Conservation (phyloP, 2,329 filamentous ascomycete species). For the Annulohypoxylon truncatum region DNA sequence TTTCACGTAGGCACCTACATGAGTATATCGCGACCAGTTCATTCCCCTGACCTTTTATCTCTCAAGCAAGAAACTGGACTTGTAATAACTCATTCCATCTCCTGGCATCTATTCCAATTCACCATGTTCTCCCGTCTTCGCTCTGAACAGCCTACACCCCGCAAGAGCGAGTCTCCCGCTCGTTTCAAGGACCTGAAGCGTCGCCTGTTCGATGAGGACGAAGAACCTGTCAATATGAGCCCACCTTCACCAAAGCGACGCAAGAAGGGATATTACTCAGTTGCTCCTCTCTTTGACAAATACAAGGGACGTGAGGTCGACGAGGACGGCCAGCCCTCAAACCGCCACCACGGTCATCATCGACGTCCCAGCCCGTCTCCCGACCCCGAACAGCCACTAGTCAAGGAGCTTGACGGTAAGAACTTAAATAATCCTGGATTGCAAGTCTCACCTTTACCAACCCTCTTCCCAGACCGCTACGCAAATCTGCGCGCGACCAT, state of each 20-base stretch:
- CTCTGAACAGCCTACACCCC: conserved; percentile 8
- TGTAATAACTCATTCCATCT: not conserved
- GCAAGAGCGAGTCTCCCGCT: conserved; percentile 18
- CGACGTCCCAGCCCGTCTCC: conserved; percentile 30
- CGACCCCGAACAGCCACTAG: conserved; percentile 36
- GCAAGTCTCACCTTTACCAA: not conserved
- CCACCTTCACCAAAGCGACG: conserved; percentile 33
- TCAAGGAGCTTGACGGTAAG: conserved; percentile 40
- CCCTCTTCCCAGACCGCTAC: conserved; percentile 38
- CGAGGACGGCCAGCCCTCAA: conserved; percentile 14
- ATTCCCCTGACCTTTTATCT: not conserved
- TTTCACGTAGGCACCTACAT: too few relatives aligned
- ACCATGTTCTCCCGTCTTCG: conserved; percentile 33
- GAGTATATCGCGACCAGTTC: not conserved
- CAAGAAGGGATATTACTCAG: conserved; percentile 31
- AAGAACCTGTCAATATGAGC: conserved; percentile 27
- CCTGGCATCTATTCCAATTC: not conserved
- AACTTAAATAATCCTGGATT: not conserved
- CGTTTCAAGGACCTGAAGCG: conserved; percentile 28
- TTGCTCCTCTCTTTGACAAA: conserved; percentile 40
- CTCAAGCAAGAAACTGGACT: not conserved
- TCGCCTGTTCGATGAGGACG: conserved; percentile 27
- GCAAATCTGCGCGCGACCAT: conserved; percentile 43
- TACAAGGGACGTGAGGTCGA: conserved; percentile 25
- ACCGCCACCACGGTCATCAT: conserved; percentile 26